Evolutionary conservation across 148 eudicot species (phyloP).

Genomic region (Fagopyrum esculentum): DNA sequence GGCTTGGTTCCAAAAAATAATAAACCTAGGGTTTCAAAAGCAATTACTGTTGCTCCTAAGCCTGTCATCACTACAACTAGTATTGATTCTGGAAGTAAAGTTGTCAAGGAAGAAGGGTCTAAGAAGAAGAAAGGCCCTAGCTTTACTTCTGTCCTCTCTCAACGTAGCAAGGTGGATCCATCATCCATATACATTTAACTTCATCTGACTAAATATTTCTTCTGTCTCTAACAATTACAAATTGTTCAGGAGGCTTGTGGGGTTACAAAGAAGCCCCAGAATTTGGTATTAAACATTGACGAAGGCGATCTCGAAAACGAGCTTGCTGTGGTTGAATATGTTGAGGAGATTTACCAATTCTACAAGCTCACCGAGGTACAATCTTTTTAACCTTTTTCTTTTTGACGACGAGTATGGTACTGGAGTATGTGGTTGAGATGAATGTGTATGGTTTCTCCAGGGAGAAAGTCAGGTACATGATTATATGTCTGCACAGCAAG

Average conservation of each 20-base stretch:
- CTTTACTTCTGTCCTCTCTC: conserved; percentile 39
- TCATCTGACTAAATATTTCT: background rate
- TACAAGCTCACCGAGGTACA: conserved; percentile 27
- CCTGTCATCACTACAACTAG: conserved; percentile 17
- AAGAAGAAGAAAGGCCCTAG: conserved; percentile 25
- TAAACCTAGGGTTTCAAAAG: conserved; percentile 9
- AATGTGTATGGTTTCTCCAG: background rate
- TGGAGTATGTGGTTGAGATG: background rate
- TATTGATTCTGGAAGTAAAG: background rate
- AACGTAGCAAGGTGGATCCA: conserved; percentile 39
- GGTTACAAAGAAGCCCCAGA: conserved; percentile 24
- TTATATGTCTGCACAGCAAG: conserved; percentile 38
- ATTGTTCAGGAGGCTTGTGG: conserved; percentile 34
- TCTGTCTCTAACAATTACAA: conserved; percentile 7
- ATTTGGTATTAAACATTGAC: conserved; percentile 32
- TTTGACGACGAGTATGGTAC: background rate
- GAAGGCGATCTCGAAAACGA: conserved; percentile 26
- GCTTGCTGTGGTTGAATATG: conserved; percentile 36
- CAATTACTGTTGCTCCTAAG: conserved; percentile 11
- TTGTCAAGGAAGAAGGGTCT: conserved; percentile 10
- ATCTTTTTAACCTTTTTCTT: background rate
- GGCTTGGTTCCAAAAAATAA: conserved; percentile 9
- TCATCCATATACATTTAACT: background rate
- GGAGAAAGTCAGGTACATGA: conserved; percentile 23
- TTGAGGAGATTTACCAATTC: conserved; percentile 35